phyloP scores from a whole-genome alignment of 495 filamentous ascomycete genomes.

The Usnea hakonensis region DNA sequence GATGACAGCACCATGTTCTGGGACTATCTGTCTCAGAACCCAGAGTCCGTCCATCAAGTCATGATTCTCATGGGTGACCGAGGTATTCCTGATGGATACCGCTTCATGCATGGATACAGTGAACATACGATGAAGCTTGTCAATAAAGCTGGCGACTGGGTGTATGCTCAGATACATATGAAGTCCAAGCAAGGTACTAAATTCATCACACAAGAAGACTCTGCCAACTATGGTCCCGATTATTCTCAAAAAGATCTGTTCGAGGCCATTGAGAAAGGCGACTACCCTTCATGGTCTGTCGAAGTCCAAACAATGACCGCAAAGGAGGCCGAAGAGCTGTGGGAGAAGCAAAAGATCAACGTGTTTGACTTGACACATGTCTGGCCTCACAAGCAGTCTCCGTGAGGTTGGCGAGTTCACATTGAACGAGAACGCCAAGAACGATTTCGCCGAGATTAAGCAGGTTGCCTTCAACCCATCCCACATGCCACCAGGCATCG shows the following conservation, averaged over 20 bases:
- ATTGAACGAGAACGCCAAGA: conserved; percentile 60
- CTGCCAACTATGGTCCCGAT: conserved; percentile 50
- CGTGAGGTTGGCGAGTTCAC: conserved; percentile 59
- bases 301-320: conserved; percentile 54
- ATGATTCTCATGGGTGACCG: conserved; percentile 55
- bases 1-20: conserved; percentile 29
- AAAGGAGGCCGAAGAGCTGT: conserved; percentile 46
- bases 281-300: conserved; percentile 51
- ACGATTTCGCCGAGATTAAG: conserved; percentile 76
- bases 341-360: conserved; percentile 61
- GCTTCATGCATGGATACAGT: conserved; percentile 54
- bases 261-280: conserved; percentile 47
- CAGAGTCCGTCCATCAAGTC: conserved; percentile 50
- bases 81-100: conserved; percentile 48
- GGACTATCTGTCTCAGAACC: conserved; percentile 51
- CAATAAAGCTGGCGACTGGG: conserved; percentile 44
- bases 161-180: conserved; percentile 53
- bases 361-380: conserved; percentile 72
- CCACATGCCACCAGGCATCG: conserved; percentile 66
- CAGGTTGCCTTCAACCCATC: conserved; percentile 81
- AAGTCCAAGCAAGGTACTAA: conserved; percentile 33
- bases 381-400: conserved; percentile 58
- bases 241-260: conserved; percentile 53
- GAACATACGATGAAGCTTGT: conserved; percentile 53
- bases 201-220: conserved; percentile 28